Evolutionary conservation across 2,329 filamentous ascomycete genomes (phyloP).

Genomic region (Colletotrichum sp.): DNA sequence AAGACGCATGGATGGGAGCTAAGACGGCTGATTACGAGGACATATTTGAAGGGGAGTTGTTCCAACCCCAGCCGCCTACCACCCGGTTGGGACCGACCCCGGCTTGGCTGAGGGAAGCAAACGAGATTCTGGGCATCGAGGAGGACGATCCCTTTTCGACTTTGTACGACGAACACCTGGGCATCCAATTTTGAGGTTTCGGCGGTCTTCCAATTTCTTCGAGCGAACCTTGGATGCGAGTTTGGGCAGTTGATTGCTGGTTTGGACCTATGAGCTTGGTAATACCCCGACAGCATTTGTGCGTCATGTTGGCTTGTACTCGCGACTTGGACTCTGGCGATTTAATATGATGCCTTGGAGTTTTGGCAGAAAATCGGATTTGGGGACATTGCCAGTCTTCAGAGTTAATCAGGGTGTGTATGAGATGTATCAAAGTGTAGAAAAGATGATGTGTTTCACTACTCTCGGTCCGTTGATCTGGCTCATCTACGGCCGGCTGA

Average conservation of each 20-base stretch:
- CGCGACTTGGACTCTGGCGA: not conserved
- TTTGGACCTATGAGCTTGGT: not conserved
- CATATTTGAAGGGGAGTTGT: not conserved
- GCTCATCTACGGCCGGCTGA: not conserved
- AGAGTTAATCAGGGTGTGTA: not conserved
- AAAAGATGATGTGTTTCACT: not conserved
- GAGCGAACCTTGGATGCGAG: not conserved
- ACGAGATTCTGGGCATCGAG: not conserved
- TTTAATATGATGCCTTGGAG: not conserved
- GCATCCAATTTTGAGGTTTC: not conserved
- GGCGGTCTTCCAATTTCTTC: not conserved
- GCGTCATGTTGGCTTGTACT: not conserved
- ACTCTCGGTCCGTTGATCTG: not conserved
- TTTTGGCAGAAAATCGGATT: not conserved
- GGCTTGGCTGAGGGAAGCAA: conserved; percentile 2
- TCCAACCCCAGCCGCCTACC: not conserved
- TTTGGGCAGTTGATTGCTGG: not conserved
- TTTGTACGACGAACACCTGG: not conserved
- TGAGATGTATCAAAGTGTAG: not conserved
- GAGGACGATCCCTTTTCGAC: not conserved
- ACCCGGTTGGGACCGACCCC: not conserved
- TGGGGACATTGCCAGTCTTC: not conserved
- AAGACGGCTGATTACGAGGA: not conserved
- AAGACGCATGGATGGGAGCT: conserved; percentile 1
- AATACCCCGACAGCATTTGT: not conserved